Evolutionary conservation across 2,329 filamentous ascomycete species (phyloP).

Genomic region (Myriosclerotinia duriaeana): DNA sequence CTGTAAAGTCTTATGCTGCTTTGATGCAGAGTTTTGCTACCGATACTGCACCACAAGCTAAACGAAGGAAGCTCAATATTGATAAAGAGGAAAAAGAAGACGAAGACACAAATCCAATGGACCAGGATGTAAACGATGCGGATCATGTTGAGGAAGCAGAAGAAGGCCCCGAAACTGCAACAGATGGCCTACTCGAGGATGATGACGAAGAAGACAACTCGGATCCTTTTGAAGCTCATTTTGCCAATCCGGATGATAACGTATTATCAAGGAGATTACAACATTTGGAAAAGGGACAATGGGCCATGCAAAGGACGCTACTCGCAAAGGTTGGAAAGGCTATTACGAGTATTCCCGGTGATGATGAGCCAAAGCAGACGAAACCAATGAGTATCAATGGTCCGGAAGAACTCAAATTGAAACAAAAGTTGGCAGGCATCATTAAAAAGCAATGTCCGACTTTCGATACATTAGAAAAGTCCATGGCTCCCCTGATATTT

Average conservation of each 20-base stretch:
- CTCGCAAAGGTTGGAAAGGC: conserved; percentile 50
- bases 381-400: conserved; percentile 35
- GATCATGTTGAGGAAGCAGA: conserved; percentile 53
- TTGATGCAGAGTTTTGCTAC: conserved; percentile 58
- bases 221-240: conserved; percentile 82
- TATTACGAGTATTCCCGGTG: conserved; percentile 49
- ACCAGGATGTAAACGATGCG: conserved; percentile 30
- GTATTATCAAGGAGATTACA: conserved; percentile 55
- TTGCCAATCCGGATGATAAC: conserved; percentile 65
- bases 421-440: conserved; percentile 63
- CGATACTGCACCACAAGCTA: conserved; percentile 49
- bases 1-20: conserved; percentile 54
- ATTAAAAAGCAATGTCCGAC: conserved; percentile 53
- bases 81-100: conserved; percentile 26
- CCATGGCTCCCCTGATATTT: conserved; percentile 71
- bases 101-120: conserved; percentile 28
- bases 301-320: conserved; percentile 49
- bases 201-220: conserved; percentile 52
- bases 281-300: conserved; percentile 51
- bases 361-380: conserved; percentile 39
- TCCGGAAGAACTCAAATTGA: conserved; percentile 59
- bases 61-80: conserved; percentile 56
- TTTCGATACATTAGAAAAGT: conserved; percentile 63
- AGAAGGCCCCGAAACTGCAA: conserved; percentile 45
- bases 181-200: conserved; percentile 42